Base-by-base conservation (phyloP, 352 stramenopile genomes). In the Phytophthora hybrid region DNA sequence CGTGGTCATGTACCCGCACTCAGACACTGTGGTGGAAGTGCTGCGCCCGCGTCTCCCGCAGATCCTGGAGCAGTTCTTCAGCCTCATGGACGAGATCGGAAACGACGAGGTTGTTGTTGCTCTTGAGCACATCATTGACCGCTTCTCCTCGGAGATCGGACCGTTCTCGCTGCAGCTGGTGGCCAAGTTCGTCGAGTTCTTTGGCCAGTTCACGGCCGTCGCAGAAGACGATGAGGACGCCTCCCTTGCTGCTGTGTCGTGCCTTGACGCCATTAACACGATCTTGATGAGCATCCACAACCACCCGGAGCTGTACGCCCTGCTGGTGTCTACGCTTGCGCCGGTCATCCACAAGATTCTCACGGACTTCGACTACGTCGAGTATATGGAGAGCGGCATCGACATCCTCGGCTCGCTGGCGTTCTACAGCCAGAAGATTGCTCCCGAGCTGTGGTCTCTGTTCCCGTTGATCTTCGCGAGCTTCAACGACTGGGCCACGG, bases 41-140 rank as follows among this genome's bases (percentile, higher is more conserved):
- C 78, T 99, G 37, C 87, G 98, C 18, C 96, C 97, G 4, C 90
- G 98, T 11, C 77, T 99, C 39, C 96, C 96, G 23, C 91, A 98
- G 71, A 96, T 99, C 44, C 82, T 99, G 53, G 95, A 98, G 73
- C 95, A 99, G 77, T 99, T 99, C 80, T 99, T 99, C 82, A 93
- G 90, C 52, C 97, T 99, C 44, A 99, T 99, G 97, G 97, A 98
- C 73, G 95, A 99, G 81, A 99, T 99, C 69, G 97, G 97, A n/a
- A 99, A 98, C 66, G 98, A 99, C 78, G 96, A 99, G 81, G 97
- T 99, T 29, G 95, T 99, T 11, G 90, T 97, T 16, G 97, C 97
- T 29, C 82, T 97, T 1, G 88, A 97, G 68, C 85, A 98, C 47
- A 98, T 99, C 63, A 98, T 99, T 54, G 96, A 99, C 74, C 95